A percentile compares a stretch with the other conserved stretches of the same genome.
Evolutionary conservation across 176 grass and related monocot species (phyloP).

Genomic region (Poa pratensis): DNA sequence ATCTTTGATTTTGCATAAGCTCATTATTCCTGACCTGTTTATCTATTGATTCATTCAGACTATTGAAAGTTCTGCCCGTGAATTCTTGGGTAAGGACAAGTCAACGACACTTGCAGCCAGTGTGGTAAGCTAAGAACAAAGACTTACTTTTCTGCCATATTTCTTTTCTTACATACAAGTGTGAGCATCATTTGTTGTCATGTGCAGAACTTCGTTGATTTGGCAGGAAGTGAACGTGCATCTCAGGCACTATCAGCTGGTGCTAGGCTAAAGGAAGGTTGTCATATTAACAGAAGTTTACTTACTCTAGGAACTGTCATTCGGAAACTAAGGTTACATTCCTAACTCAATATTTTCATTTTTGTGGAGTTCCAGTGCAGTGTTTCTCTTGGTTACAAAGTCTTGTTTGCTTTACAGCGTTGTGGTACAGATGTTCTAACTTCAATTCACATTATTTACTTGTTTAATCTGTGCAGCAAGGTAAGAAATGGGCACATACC

Average conservation of each 20-base stretch:
- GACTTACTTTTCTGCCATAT: slow-evolving; percentile 13
- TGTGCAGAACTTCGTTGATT: slow-evolving; percentile 91
- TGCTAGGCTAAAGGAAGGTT: slow-evolving; percentile 92
- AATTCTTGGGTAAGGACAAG: slow-evolving; percentile 87
- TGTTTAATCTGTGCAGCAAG: slow-evolving; percentile 62
- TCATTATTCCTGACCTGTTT: slow-evolving; percentile 42
- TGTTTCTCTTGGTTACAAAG: not conserved
- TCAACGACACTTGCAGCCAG: slow-evolving; percentile 76
- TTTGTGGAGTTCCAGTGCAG: slow-evolving; percentile 24
- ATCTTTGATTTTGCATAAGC: slow-evolving; percentile 14
- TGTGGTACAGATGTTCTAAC: not conserved
- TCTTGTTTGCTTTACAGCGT: slow-evolving; percentile 24
- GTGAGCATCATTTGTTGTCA: slow-evolving; percentile 26
- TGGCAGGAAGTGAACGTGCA: slow-evolving; percentile 86
- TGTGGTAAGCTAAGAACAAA: slow-evolving; percentile 62
- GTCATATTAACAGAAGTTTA: slow-evolving; percentile 93
- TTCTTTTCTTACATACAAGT: slow-evolving; percentile 10
- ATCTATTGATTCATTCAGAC: slow-evolving; percentile 63
- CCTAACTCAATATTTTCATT: slow-evolving; percentile 18
- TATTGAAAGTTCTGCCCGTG: slow-evolving; percentile 83
- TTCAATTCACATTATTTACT: slow-evolving; percentile 20
- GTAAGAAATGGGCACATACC: slow-evolving; percentile 90
- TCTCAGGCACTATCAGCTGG: slow-evolving; percentile 84
- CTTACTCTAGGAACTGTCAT: slow-evolving; percentile 88
- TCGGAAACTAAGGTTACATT: slow-evolving; percentile 79